phyloP scores from a whole-genome alignment of 2,329 filamentous ascomycete species.

The Graphilbum sp. region DNA sequence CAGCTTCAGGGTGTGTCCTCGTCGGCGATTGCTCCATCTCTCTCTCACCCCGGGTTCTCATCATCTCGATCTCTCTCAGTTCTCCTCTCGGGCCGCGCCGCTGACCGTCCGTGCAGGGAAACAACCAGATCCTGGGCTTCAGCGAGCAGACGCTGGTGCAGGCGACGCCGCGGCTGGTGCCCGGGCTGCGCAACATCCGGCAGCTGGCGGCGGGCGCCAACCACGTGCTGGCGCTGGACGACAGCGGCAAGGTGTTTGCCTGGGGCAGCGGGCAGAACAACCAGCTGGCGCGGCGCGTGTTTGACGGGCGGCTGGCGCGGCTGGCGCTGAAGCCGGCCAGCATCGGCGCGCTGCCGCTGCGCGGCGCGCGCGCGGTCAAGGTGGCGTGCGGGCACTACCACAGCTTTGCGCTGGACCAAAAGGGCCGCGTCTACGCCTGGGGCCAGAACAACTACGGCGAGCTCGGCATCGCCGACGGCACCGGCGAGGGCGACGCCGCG shows the following conservation, averaged over 20 bases:
- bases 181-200: constrained; percentile 48
- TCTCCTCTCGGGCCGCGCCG: too few species aligned
- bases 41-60: too few species aligned
- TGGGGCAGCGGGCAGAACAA: constrained; percentile 61
- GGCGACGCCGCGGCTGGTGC: constrained; percentile 34
- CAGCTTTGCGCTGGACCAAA: constrained; percentile 60
- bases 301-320: constrained; percentile 33
- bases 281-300: constrained; percentile 41
- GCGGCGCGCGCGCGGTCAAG: constrained; percentile 43
- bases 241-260: constrained; percentile 45
- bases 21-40: too few species aligned
- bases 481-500: constrained; percentile 52
- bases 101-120: too few species aligned
- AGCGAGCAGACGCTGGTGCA: constrained; percentile 20
- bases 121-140: constrained; percentile 31
- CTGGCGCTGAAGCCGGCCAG: constrained; percentile 19
- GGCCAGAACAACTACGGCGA: constrained; percentile 79
- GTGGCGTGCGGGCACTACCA: constrained; percentile 61
- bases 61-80: too few species aligned
- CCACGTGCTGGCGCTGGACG: constrained; percentile 53
- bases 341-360: constrained; percentile 29
- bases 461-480: constrained; percentile 44
- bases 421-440: constrained; percentile 62
- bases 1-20: constrained; percentile 45
- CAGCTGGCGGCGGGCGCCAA: constrained; percentile 51